phyloP scores from a whole-genome alignment of 352 stramenopile species.

The Globisporangium cederbergense region DNA sequence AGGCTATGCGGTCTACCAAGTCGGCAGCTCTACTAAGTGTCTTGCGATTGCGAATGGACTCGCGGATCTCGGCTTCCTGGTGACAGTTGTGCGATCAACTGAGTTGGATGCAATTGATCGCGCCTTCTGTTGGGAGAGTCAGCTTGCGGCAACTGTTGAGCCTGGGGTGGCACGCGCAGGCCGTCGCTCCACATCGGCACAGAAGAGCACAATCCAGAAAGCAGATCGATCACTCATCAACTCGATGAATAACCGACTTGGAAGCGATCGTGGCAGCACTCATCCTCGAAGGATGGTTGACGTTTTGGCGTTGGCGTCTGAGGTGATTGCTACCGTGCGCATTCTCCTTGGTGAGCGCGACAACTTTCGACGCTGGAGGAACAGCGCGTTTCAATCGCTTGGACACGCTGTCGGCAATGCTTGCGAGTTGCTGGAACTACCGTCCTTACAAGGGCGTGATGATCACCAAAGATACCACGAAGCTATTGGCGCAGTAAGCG shows the following conservation, averaged over 20 bases:
- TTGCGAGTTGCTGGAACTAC: slow-evolving; percentile 11
- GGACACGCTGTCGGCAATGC: slow-evolving; percentile 18
- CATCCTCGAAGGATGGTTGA: slow-evolving; percentile 20
- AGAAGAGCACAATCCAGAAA: slow-evolving; percentile 33
- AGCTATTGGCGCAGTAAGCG: slow-evolving; percentile 32
- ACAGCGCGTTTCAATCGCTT: slow-evolving; percentile 24
- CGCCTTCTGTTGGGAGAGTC: slow-evolving; percentile 51
- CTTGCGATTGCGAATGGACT: slow-evolving; percentile 32
- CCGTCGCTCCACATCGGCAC: slow-evolving; percentile 27
- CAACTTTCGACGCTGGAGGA: slow-evolving; percentile 25
- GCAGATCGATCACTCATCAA: slow-evolving; percentile 30
- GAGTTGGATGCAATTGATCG: slow-evolving; percentile 36
- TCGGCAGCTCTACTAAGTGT: slow-evolving; percentile 32
- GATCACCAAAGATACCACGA: slow-evolving; percentile 31
- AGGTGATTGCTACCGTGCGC: slow-evolving; percentile 34
- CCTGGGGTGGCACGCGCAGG: slow-evolving; percentile 41
- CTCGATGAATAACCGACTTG: slow-evolving; percentile 38
- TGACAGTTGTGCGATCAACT: slow-evolving; percentile 34
- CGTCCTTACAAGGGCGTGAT: slow-evolving; percentile 6
- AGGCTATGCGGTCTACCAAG: slow-evolving; percentile 50
- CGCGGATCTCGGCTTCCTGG: slow-evolving; percentile 35
- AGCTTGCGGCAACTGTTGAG: slow-evolving; percentile 33
- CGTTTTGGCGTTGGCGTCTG: slow-evolving; percentile 29
- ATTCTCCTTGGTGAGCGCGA: slow-evolving; percentile 19
- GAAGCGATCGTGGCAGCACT: slow-evolving; percentile 7